Evolutionary conservation across 345 rosid species (phyloP).

Genomic region (Eucalyptus globulus): DNA sequence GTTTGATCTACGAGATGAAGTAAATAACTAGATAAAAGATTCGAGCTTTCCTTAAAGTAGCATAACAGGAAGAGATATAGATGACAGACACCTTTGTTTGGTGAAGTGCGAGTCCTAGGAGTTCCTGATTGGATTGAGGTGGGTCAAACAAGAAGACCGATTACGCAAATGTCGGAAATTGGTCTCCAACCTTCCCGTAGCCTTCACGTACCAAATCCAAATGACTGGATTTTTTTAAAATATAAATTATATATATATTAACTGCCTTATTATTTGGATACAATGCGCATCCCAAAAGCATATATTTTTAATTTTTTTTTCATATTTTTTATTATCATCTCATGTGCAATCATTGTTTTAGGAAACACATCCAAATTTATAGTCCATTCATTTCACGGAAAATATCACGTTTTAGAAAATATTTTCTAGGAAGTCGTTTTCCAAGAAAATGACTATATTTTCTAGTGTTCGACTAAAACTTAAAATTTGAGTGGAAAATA

Average conservation of each 20-base stretch:
- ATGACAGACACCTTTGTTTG: neutral
- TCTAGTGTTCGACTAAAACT: too few relatives aligned
- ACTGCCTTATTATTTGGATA: neutral
- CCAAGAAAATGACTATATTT: too few relatives aligned
- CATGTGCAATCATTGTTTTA: neutral
- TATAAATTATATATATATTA: neutral
- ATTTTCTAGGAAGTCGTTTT: too few relatives aligned
- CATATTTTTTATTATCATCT: neutral
- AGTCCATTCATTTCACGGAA: too few relatives aligned
- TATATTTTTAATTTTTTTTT: neutral
- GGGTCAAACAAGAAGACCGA: neutral
- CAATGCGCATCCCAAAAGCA: neutral
- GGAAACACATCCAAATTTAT: neutral
- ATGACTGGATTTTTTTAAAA: neutral
- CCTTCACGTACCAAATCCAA: neutral
- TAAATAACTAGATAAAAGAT: slow-evolving; percentile 5
- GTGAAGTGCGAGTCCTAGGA: neutral
- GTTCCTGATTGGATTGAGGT: neutral
- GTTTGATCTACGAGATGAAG: slow-evolving; percentile 4
- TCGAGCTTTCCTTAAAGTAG: neutral
- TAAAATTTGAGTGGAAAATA: too few relatives aligned
- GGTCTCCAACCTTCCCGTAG: neutral
- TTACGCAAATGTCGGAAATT: neutral
- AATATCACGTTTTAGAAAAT: too few relatives aligned
- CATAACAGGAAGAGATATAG: neutral